Conservation (phyloP, 768 basidiomycete species). For the Boletus tylopilopsis region DNA sequence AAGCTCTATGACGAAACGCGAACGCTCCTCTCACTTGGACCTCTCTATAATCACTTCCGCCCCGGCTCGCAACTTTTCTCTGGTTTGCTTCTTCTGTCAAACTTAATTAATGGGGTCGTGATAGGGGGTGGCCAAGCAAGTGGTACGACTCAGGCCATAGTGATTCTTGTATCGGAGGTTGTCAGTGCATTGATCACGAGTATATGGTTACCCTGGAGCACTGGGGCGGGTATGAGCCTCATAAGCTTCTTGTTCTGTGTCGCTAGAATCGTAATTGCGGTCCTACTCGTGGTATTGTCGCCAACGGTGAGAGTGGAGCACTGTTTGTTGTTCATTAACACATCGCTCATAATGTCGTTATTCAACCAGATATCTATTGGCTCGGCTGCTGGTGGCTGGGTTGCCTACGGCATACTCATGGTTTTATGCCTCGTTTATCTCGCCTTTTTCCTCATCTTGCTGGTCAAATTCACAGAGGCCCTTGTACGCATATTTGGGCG, state of each 20-base stretch:
- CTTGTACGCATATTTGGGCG: slow-evolving; percentile 71
- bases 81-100: slow-evolving; percentile 73
- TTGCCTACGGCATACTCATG: slow-evolving; percentile 88
- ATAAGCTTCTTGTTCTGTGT: slow-evolving; percentile 93
- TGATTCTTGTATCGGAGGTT: slow-evolving; percentile 88
- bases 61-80: slow-evolving; percentile 90
- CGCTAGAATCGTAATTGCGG: slow-evolving; percentile 83
- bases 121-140: slow-evolving; percentile 88
- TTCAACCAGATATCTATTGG: slow-evolving; percentile 74
- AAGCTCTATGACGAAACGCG: slow-evolving; percentile 95
- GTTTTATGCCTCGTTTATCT: slow-evolving; percentile 81
- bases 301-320: slow-evolving; percentile 61
- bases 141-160: slow-evolving; percentile 87
- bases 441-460: slow-evolving; percentile 75
- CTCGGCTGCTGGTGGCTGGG: slow-evolving; percentile 80
- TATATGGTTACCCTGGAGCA: slow-evolving; percentile 95
- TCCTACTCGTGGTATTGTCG: slow-evolving; percentile 85
- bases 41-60: slow-evolving; percentile 92
- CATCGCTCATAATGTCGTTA: slow-evolving; percentile 10
- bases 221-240: slow-evolving; percentile 94
- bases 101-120: slow-evolving; percentile 76
- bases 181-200: slow-evolving; percentile 83
- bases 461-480: slow-evolving; percentile 83
- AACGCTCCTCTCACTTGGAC: slow-evolving; percentile 85
- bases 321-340: background rate